A percentile compares a stretch with the other conserved stretches of the same genome.
phyloP scores from a whole-genome alignment of 768 basidiomycete species.

The Leccinum disarticulatum region DNA sequence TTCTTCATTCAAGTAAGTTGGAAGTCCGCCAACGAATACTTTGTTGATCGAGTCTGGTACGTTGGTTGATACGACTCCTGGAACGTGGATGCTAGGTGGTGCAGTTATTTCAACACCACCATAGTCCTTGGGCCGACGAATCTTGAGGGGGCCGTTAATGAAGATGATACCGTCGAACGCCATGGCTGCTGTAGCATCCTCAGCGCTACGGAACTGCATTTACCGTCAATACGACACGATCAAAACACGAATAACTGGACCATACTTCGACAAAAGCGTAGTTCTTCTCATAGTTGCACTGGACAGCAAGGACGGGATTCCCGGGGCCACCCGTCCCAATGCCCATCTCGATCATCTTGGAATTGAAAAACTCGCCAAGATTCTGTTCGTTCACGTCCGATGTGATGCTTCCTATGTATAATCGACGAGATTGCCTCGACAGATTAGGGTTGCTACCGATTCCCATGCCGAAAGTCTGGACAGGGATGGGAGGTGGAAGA shows the following conservation, averaged over 20 bases:
- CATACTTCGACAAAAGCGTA: slow-evolving; percentile 97
- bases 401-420: slow-evolving; percentile 97
- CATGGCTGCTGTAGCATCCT: slow-evolving; percentile 96
- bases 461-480: slow-evolving; percentile 84
- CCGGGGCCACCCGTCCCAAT: slow-evolving; percentile 83
- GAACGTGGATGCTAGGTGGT: slow-evolving; percentile 75
- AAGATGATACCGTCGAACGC: slow-evolving; percentile 97
- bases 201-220: slow-evolving; percentile 91
- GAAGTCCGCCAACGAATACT: slow-evolving; percentile 94
- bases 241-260: slow-evolving; percentile 6
- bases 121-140: slow-evolving; percentile 97
- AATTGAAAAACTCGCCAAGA: slow-evolving; percentile 91
- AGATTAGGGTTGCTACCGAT: slow-evolving; percentile 85
- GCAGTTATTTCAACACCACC: slow-evolving; percentile 68
- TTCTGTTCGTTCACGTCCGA: slow-evolving; percentile 93
- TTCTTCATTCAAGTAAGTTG: slow-evolving; percentile 94
- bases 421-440: slow-evolving; percentile 88
- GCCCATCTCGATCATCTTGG: slow-evolving; percentile 91
- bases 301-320: slow-evolving; percentile 89
- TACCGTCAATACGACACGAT: slow-evolving; percentile 7
- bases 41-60: slow-evolving; percentile 98
- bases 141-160: slow-evolving; percentile 92
- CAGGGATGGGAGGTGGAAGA: slow-evolving; percentile 79
- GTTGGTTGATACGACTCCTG: slow-evolving; percentile 94
- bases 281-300: slow-evolving; percentile 98